Base-by-base conservation (phyloP, 1,284 basidiomycete genomes). In the Tylopilus sp. region DNA sequence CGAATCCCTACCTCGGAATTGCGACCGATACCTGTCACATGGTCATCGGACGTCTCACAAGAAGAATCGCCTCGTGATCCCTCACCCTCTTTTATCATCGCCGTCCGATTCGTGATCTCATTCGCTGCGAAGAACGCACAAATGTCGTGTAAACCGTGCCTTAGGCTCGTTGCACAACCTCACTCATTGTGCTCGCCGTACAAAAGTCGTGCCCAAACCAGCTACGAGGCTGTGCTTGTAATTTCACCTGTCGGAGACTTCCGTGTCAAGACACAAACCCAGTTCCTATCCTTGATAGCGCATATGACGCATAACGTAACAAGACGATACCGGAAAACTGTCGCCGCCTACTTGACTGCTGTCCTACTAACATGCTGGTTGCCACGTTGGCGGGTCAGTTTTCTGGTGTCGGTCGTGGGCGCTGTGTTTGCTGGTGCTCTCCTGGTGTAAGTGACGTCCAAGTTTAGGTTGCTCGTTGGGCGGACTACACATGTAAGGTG, bases 381-480 rank as follows among this genome's bases (percentile, higher is more conserved):
- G 21, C 21, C 21, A 23, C 21, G 16, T 41, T 5, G 41, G 49
- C 30, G 39, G 42, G 11, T 59, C 51, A 21, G 4, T 25, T 36
- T 43, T n/a, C n/a, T n/a, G n/a, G 2, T 15, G 36, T 46, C 56
- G 0, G 46, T 30, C 12, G 29, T 45, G 33, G 47, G 60, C 19
- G 48, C 42, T 18, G 48, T 59, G 11, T 51, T 61, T 41, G 46
- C 44, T 40, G 42, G 46, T 31, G 25, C 48, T 36, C 34, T 60
- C 15, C 10, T 60, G 30, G 25, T 59, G 46, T 63, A 59, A 44
- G 38, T 35, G 31, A 12, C 2, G 37, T 29, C 5, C 19, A 19
- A 45, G 7, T 41, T 29, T 37, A 28, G 28, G 15, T 40, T 50
- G 12, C 7, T 41, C 47, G 8, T 23, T 41, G 34, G 46, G 41